phyloP scores from a whole-genome alignment of 164 flowering plant species.

The Chloranthus sessilifolius region DNA sequence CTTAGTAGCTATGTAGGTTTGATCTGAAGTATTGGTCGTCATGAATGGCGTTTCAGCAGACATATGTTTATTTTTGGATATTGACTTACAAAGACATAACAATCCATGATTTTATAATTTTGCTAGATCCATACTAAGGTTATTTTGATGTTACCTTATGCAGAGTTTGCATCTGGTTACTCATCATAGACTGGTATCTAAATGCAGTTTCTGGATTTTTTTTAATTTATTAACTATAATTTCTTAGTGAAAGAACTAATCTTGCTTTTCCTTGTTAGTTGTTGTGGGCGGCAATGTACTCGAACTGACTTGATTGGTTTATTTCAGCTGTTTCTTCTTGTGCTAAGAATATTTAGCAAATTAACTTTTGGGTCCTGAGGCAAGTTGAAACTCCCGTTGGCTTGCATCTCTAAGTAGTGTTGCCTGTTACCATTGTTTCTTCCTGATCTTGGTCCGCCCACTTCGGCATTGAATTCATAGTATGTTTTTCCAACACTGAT shows the following conservation, averaged over 20 bases:
- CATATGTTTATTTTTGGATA: slow-evolving; percentile 1
- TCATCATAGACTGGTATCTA: not conserved
- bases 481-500: no score
- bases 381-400: not conserved
- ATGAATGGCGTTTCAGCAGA: slow-evolving; percentile 21
- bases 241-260: no score
- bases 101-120: slow-evolving; percentile 5
- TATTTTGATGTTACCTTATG: not conserved
- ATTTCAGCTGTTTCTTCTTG: not conserved
- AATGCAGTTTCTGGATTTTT: not conserved
- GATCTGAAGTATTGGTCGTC: slow-evolving; percentile 20
- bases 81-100: slow-evolving; percentile 6
- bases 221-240: not conserved
- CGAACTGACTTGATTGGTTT: not conserved
- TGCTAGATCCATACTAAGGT: slow-evolving; percentile 1
- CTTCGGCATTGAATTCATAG: no score
- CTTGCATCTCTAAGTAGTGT: not conserved
- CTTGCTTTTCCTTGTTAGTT: slow-evolving; percentile 4
- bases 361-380: not conserved
- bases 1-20: slow-evolving; percentile 22
- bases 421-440: not conserved
- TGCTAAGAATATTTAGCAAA: not conserved
- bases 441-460: not conserved
- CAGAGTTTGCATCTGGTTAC: slow-evolving; percentile 1
- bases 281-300: not conserved